These are phyloP conservation scores for Microthyrium microscopicum DNA, from an alignment of 2,329 filamentous ascomycete species.

Conservation along the genomic window DNA sequence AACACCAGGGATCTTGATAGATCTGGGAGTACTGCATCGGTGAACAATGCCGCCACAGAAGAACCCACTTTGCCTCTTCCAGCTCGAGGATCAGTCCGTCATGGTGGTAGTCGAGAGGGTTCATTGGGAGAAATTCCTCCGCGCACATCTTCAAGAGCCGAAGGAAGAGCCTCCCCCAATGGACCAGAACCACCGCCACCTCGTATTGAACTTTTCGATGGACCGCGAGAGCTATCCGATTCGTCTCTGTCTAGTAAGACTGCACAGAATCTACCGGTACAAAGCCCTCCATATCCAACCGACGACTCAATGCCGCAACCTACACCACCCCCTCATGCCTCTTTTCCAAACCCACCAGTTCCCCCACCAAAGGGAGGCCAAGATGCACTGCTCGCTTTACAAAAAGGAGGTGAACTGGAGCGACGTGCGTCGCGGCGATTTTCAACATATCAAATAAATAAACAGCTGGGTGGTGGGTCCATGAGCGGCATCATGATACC, in stretches of 20 bases:
- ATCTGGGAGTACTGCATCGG: slow-evolving; percentile 2
- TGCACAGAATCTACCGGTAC: slow-evolving; percentile 59
- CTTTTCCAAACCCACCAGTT: slow-evolving; percentile 40
- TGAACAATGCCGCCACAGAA: too few species aligned
- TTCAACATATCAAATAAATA: slow-evolving; percentile 92
- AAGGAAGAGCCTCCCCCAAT: slow-evolving; percentile 25
- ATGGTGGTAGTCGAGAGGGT: slow-evolving; percentile 26
- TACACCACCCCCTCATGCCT: slow-evolving; percentile 21
- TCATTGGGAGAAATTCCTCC: slow-evolving; percentile 26
- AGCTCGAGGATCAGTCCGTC: too few species aligned
- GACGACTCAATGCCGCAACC: slow-evolving; percentile 34
- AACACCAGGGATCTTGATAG: slow-evolving; percentile 30
- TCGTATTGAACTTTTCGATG: too few species aligned
- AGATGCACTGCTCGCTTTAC: slow-evolving; percentile 78
- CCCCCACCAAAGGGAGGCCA: slow-evolving; percentile 66
- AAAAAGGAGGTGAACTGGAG: slow-evolving; percentile 83
- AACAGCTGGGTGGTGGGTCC: slow-evolving; percentile 66
- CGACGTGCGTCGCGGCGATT: slow-evolving; percentile 83
- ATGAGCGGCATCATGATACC: slow-evolving; percentile 79
- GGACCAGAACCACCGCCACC: slow-evolving; percentile 2
- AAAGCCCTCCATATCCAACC: slow-evolving; percentile 57
- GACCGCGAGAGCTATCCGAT: slow-evolving; percentile 28
- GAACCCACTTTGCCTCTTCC: too few species aligned
- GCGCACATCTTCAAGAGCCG: slow-evolving; percentile 27
- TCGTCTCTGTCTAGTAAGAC: slow-evolving; percentile 50